These are phyloP conservation scores for Chrysopogon serrulatus DNA, from an alignment of 176 grass and related monocot genomes.

Conservation along the genomic window DNA sequence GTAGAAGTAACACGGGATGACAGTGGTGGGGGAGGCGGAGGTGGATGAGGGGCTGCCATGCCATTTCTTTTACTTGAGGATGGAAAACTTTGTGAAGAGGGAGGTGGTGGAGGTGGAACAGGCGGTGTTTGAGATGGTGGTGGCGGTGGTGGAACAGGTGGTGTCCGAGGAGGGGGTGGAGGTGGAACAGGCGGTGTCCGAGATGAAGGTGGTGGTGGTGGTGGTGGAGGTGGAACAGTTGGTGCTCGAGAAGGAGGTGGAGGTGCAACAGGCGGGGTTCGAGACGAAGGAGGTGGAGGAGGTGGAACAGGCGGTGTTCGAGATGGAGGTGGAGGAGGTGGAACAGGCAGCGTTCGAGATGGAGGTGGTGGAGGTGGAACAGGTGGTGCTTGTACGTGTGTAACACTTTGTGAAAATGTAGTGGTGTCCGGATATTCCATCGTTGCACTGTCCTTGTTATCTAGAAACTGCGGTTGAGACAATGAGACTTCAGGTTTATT, in stretches of 20 bases:
- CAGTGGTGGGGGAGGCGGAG: constrained; percentile 37
- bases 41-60: constrained; percentile 16
- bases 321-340: constrained; percentile 22
- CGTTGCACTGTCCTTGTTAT: neutral
- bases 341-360: neutral
- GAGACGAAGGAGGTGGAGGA: constrained; percentile 19
- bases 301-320: neutral
- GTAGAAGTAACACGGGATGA: constrained; percentile 7
- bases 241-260: neutral
- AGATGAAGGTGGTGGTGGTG: constrained; percentile 29
- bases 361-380: constrained; percentile 25
- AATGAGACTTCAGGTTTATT: constrained; percentile 1
- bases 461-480: constrained; percentile 7
- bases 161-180: constrained; percentile 3
- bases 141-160: constrained; percentile 2
- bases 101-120: constrained; percentile 30
- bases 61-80: constrained; percentile 26
- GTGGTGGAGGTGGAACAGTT: constrained; percentile 16
- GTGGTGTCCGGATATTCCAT: neutral
- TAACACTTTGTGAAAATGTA: constrained; percentile 11
- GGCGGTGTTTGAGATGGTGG: constrained; percentile 1
- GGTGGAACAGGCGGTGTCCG: neutral
- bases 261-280: neutral
- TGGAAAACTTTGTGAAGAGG: constrained; percentile 24
- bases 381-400: neutral